Base-by-base conservation (phyloP, 352 stramenopile genomes). In the Globisporangium recalcitrans region DNA sequence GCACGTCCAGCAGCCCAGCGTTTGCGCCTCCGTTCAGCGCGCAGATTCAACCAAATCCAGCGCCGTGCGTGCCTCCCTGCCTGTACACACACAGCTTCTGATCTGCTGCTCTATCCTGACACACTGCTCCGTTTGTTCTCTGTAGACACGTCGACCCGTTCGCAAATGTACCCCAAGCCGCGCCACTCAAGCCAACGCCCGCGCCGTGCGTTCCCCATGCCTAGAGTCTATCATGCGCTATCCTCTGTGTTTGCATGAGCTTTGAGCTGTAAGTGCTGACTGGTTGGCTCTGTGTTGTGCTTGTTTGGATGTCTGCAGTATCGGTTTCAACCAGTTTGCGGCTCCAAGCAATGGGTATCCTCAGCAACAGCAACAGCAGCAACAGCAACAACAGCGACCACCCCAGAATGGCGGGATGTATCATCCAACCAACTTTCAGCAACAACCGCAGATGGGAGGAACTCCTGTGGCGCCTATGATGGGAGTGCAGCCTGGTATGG, bases 81-180 rank as follows among this genome's bases (percentile, higher is more conserved):
- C 38, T 62, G 40, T 0, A 14, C 27, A 24, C 6, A 34, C 10
- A 22, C 21, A n/a, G 34, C 22, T 44, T 34, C 16, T n/a, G n/a
- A 46, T 42, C 0, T 46, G 16, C 13, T 40, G 34, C 11, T 6
- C 1, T 46, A 22, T 21, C 19, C 10, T 49, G 19, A 61, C 13
- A 29, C 52, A 26, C 26, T 44, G 14, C 34, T 5, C 22, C 52
- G n/a, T 47, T 59, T 22, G 14, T 38, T n/a, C 21, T 31, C 1
- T n/a, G 11, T 14, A 75, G 69, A 27, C 88, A 84, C 51, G 74
- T 87, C 13, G 78, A 91, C 62, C 78, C 82, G 19, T 90, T 91
- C 38, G 82, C 78, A 44, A 68, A 62, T 26, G 73, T 81, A 38
- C 46, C 69, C 26, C 71, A 82, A 29, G 65, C 78, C 7, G 60